These are phyloP conservation scores for Bisporella sp. DNA, from an alignment of 2,329 filamentous ascomycete species.

Conservation along the genomic window DNA sequence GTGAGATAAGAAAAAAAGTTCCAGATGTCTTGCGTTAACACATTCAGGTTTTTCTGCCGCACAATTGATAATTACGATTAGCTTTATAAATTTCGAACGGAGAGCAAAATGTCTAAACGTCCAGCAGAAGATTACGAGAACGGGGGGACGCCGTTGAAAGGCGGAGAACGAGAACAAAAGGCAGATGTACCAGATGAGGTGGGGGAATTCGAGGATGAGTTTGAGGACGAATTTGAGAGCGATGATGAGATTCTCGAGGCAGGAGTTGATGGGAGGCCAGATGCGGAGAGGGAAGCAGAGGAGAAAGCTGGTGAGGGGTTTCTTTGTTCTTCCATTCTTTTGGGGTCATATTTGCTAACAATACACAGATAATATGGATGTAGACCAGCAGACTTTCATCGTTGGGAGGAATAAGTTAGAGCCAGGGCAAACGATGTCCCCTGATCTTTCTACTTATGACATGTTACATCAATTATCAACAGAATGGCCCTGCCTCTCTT, in stretches of 20 bases:
- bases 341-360: constrained; percentile 14
- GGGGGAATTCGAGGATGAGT: constrained; percentile 92
- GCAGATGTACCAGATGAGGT: constrained; percentile 58
- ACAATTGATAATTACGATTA: too few species aligned
- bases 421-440: constrained; percentile 82
- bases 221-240: constrained; percentile 85
- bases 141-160: constrained; percentile 47
- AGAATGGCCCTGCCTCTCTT: constrained; percentile 94
- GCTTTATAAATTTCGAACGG: too few species aligned
- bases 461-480: constrained; percentile 94
- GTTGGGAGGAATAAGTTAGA: constrained; percentile 88
- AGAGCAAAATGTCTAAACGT: constrained; percentile 46
- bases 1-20: constrained; percentile 16
- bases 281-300: constrained; percentile 86
- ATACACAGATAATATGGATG: constrained; percentile 69
- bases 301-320: constrained; percentile 58
- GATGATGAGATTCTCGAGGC: constrained; percentile 91
- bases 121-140: constrained; percentile 42
- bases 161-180: constrained; percentile 52
- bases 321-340: background rate
- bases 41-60: too few species aligned
- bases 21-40: background rate
- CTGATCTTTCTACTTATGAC: constrained; percentile 91
- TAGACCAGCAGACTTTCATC: constrained; percentile 93
- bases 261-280: constrained; percentile 85